These are phyloP conservation scores for Solanum pinnatisectum DNA, from an alignment of 257 asterid species.

Conservation along the genomic window DNA sequence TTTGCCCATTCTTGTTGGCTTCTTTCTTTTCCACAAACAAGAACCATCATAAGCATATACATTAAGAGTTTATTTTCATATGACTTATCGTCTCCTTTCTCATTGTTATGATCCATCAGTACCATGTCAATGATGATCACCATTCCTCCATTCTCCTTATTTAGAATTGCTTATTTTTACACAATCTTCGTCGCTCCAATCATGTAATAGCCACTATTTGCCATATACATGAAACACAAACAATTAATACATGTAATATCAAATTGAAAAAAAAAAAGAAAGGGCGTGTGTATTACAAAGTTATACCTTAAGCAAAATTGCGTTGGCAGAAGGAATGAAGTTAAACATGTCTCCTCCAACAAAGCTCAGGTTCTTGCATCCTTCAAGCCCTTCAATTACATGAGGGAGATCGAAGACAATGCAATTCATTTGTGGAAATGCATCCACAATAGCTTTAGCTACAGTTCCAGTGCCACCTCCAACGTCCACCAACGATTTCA, in stretches of 20 bases:
- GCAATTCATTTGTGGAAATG: conserved; percentile 3
- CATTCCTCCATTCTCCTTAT: conserved; percentile 1
- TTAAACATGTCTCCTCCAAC: neutral
- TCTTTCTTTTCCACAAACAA: neutral
- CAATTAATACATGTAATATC: too few species aligned
- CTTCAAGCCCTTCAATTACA: neutral
- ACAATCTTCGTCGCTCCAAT: neutral
- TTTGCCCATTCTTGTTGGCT: neutral
- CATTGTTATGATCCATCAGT: too few species aligned
- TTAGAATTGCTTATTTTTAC: conserved; percentile 7
- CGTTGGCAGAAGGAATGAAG: neutral
- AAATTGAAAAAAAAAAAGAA: too few species aligned
- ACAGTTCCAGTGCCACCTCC: neutral
- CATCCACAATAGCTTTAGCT: neutral
- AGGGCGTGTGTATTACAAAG: too few species aligned
- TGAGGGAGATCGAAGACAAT: neutral
- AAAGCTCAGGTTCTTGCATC: neutral
- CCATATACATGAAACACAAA: too few species aligned
- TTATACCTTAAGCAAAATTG: neutral
- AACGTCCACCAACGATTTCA: neutral
- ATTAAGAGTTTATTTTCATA: neutral
- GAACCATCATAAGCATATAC: neutral
- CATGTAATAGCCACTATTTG: neutral
- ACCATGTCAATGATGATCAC: neutral
- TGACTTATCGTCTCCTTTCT: neutral